Base-by-base conservation (phyloP, 1,284 basidiomycete species). In the Ganoderma multipileum region DNA sequence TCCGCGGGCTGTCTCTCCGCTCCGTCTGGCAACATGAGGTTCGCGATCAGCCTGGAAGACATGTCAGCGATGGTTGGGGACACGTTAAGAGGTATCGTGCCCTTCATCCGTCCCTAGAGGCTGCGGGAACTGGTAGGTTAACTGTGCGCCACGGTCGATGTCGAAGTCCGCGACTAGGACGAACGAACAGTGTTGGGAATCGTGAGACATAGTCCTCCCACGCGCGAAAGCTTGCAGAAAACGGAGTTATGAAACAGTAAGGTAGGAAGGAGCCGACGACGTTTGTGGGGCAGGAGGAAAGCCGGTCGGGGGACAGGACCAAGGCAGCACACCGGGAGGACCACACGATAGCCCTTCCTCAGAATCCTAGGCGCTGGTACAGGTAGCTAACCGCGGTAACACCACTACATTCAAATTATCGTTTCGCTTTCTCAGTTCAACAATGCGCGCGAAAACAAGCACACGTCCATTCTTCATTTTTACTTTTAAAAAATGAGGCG, bases 21-120 rank as follows among this genome's bases (percentile, higher is more conserved):
- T 16, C 98, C 98, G 79, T 99, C 97, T 1, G 97, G 97, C 20
- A 99, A 86, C 97, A 99, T 99, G 71, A 98, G 89, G 82, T 98
- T 97, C 1, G 97, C 98, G 3, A 99, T 86, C 30, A 96, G 88
- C 72, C 96, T 98, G 75, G 9, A 7, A 5, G 30, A 12, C 42
- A 14, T 55, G 23, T 30, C 7, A 6, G 30, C 0, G 18, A 44
- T 11, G 44, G 36, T 61, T 64, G 30, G 50, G 1, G 38, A n/a
- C 18, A 14, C 4, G 54, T 2, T 28, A 23, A 23, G 14, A 12
- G 11, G 20, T 16, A 6, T 79, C 90, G 73, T 69, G 97, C 96
- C 94, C 93, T 81, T 97, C 95, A 84, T 97, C 94, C 63, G 94
- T 91, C 4, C 96, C 96, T 39, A 96, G 86, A 28, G 95, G 95